These are phyloP conservation scores for Pseudogymnoascus sp. DNA, from an alignment of 2,329 filamentous ascomycete species.

Conservation along the genomic window DNA sequence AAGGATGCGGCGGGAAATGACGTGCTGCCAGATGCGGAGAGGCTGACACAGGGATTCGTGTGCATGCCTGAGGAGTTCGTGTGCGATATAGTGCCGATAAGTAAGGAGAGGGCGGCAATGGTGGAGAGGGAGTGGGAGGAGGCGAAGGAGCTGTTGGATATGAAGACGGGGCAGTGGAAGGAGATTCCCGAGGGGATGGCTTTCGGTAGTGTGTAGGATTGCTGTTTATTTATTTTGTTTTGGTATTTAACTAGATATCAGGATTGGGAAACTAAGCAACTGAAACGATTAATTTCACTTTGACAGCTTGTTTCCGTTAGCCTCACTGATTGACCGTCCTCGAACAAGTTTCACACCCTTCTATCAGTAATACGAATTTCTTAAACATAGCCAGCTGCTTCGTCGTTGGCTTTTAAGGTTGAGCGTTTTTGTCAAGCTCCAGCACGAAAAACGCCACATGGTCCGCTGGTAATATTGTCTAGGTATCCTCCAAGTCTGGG, in stretches of 20 bases:
- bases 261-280: not conserved
- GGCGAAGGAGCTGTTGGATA: constrained; percentile 19
- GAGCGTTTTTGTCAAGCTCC: no score
- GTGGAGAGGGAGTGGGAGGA: constrained; percentile 23
- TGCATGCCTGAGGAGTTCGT: constrained; percentile 33
- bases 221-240: not conserved
- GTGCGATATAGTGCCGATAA: constrained; percentile 28
- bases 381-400: no score
- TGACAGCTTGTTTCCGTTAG: no score
- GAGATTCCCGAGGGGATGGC: constrained; percentile 17
- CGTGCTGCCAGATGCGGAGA: constrained; percentile 31
- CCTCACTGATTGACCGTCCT: no score
- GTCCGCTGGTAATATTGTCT: no score
- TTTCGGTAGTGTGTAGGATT: not conserved
- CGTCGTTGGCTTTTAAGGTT: no score
- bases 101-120: constrained; percentile 25
- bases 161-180: constrained; percentile 26
- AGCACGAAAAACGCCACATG: no score
- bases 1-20: constrained; percentile 24
- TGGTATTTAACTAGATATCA: not conserved
- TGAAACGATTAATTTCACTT: not conserved
- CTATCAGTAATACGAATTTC: no score
- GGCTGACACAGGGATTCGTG: constrained; percentile 33
- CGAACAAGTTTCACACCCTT: no score
- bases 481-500: no score